A percentile compares a stretch with the other conserved stretches of the same genome.
These are phyloP conservation scores for Elaeagnus macrophylla DNA, from an alignment of 306 rosid species.

Conservation along the genomic window DNA sequence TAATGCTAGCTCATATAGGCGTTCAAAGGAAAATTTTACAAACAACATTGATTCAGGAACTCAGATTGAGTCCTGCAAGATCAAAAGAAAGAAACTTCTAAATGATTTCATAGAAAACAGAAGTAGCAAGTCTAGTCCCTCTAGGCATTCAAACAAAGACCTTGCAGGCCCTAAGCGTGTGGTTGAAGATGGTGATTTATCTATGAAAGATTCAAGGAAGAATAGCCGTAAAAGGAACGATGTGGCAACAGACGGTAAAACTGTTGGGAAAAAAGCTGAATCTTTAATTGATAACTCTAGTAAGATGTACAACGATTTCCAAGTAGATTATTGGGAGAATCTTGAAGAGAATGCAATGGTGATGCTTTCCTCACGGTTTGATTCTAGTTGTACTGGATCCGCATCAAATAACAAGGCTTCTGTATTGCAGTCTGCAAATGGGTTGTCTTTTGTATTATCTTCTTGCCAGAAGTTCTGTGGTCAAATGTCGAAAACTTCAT, in stretches of 20 bases:
- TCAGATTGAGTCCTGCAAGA: conserved; percentile 17
- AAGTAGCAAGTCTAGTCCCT: conserved; percentile 14
- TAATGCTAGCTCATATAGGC: conserved; percentile 15
- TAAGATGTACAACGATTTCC: conserved; percentile 35
- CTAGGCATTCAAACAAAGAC: conserved; percentile 18
- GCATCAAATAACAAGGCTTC: conserved; percentile 49
- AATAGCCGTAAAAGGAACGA: conserved; percentile 40
- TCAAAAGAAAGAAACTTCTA: conserved; percentile 3
- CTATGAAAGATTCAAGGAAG: conserved; percentile 38
- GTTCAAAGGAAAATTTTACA: conserved; percentile 26
- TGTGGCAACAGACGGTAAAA: conserved; percentile 27
- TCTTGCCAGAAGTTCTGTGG: conserved; percentile 40
- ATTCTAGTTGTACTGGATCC: conserved; percentile 90
- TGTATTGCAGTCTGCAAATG: conserved; percentile 40
- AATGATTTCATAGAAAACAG: conserved; percentile 17
- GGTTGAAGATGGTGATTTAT: conserved; percentile 39
- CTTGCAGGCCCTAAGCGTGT: conserved; percentile 18
- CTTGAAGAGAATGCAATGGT: conserved; percentile 96
- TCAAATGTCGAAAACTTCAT: conserved; percentile 33
- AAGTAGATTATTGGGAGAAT: conserved; percentile 76
- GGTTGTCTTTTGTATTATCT: conserved; percentile 42
- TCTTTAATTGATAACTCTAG: conserved; percentile 34
- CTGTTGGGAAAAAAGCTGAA: conserved; percentile 34
- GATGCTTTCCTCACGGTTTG: conserved; percentile 97
- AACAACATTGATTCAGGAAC: conserved; percentile 7